These are phyloP conservation scores for Paraphysoderma sedebokerense DNA, from an alignment of 371 early-diverging fungal species.

Conservation along the genomic window DNA sequence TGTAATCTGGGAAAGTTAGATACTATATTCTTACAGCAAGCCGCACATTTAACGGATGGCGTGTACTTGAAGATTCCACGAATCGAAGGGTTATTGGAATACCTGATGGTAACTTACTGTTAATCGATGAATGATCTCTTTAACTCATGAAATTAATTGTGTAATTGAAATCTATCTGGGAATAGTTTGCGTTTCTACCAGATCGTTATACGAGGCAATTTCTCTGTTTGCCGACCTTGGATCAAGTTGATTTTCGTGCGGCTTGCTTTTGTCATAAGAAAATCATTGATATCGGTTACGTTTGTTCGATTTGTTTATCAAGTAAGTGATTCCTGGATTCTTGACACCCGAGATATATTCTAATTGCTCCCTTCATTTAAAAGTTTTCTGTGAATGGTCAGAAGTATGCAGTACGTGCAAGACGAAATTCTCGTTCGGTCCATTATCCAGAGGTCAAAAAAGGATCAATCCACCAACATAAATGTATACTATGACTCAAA, in stretches of 20 bases:
- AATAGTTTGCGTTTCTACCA: constrained; percentile 62
- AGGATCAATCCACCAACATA: too few relatives aligned
- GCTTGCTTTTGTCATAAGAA: constrained; percentile 92
- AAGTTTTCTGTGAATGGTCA: constrained; percentile 53
- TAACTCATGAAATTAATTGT: neutral
- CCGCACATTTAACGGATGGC: constrained; percentile 78
- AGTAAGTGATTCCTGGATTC: constrained; percentile 27
- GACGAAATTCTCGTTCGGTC: constrained; percentile 5
- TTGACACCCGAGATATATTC: neutral
- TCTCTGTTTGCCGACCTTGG: constrained; percentile 52
- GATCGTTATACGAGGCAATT: constrained; percentile 52
- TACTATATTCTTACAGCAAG: constrained; percentile 82
- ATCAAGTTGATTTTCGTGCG: constrained; percentile 80
- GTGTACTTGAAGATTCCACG: constrained; percentile 43
- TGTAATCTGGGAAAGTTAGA: constrained; percentile 61
- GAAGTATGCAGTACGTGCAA: constrained; percentile 61
- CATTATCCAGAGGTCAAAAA: too few relatives aligned
- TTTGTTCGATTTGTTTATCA: constrained; percentile 93
- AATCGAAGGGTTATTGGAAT: constrained; percentile 46
- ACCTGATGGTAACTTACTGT: constrained; percentile 46
- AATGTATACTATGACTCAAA: too few relatives aligned
- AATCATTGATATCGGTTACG: constrained; percentile 78
- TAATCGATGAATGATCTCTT: neutral
- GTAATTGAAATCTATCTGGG: neutral
- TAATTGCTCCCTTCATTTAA: neutral